phyloP scores from a whole-genome alignment of 2,329 filamentous ascomycete genomes.

The Aureobasidium uvarum region DNA sequence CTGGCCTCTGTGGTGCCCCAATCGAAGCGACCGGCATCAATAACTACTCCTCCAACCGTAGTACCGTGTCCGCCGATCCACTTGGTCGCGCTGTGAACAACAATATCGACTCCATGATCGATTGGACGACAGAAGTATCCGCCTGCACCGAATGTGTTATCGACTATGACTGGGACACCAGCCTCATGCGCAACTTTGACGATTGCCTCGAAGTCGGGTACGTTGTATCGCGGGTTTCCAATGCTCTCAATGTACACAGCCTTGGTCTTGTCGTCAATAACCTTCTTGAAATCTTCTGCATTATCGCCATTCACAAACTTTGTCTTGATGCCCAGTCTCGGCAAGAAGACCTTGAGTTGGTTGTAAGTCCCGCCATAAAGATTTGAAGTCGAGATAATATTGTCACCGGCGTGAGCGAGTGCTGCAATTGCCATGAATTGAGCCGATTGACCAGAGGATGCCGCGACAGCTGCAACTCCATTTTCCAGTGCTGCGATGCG shows the following conservation, averaged over 20 bases:
- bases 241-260: slow-evolving; percentile 89
- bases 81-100: slow-evolving; percentile 72
- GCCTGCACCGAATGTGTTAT: slow-evolving; percentile 94
- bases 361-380: slow-evolving; percentile 96
- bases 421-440: slow-evolving; percentile 88
- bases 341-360: slow-evolving; percentile 88
- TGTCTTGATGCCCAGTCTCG: slow-evolving; percentile 80
- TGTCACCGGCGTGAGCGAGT: slow-evolving; percentile 84
- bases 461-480: slow-evolving; percentile 79
- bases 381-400: slow-evolving; percentile 87
- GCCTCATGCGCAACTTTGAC: slow-evolving; percentile 72
- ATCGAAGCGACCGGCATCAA: slow-evolving; percentile 90
- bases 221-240: slow-evolving; percentile 89
- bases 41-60: slow-evolving; percentile 79
- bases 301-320: slow-evolving; percentile 85
- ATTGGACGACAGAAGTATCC: slow-evolving; percentile 86
- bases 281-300: slow-evolving; percentile 71
- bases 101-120: slow-evolving; percentile 67
- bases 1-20: slow-evolving; percentile 71
- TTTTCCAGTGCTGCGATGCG: slow-evolving; percentile 93
- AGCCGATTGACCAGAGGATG: slow-evolving; percentile 82
- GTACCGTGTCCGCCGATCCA: slow-evolving; percentile 97
- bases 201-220: slow-evolving; percentile 87
- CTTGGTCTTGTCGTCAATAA: slow-evolving; percentile 92
- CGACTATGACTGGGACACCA: slow-evolving; percentile 62